These are phyloP conservation scores for Juglanconis oblonga DNA, from an alignment of 2,329 filamentous ascomycete species.

Conservation along the genomic window DNA sequence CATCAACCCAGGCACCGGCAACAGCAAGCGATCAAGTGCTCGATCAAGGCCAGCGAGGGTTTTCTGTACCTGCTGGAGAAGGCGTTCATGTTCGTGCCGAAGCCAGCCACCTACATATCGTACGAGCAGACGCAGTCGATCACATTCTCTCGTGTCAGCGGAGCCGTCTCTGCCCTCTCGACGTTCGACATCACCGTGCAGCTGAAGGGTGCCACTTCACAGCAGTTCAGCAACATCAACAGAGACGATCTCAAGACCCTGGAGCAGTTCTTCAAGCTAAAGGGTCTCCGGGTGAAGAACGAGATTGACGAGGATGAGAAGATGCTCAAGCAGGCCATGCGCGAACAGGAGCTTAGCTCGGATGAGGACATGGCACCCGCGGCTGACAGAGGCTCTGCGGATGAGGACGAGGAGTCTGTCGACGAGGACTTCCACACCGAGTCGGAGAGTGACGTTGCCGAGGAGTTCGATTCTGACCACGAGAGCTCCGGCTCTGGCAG, in stretches of 20 bases:
- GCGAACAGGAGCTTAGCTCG: constrained; percentile 79
- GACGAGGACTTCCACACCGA: constrained; percentile 96
- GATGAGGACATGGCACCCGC: constrained; percentile 71
- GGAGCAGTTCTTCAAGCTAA: constrained; percentile 97
- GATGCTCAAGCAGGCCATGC: constrained; percentile 73
- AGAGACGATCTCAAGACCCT: constrained; percentile 94
- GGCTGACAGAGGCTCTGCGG: constrained; percentile 82
- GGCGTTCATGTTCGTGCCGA: constrained; percentile 98
- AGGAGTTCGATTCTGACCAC: constrained; percentile 91
- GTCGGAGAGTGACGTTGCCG: constrained; percentile 90
- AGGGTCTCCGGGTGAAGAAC: constrained; percentile 94
- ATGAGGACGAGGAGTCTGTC: constrained; percentile 92
- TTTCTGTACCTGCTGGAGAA: constrained; percentile 97
- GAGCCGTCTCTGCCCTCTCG: constrained; percentile 86
- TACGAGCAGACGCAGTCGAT: constrained; percentile 91
- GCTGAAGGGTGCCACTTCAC: constrained; percentile 85
- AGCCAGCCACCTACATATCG: constrained; percentile 94
- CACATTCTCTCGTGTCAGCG: constrained; percentile 93
- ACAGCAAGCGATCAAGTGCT: constrained; percentile 96
- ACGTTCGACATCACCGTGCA: constrained; percentile 97
- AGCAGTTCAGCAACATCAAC: constrained; percentile 99
- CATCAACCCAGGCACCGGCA: constrained; percentile 68
- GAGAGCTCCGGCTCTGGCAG: constrained; percentile 76
- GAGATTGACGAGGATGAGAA: constrained; percentile 95
- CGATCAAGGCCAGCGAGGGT: constrained; percentile 99